phyloP scores from a whole-genome alignment of 305 asterid species.

The Fraxinus baroniana region DNA sequence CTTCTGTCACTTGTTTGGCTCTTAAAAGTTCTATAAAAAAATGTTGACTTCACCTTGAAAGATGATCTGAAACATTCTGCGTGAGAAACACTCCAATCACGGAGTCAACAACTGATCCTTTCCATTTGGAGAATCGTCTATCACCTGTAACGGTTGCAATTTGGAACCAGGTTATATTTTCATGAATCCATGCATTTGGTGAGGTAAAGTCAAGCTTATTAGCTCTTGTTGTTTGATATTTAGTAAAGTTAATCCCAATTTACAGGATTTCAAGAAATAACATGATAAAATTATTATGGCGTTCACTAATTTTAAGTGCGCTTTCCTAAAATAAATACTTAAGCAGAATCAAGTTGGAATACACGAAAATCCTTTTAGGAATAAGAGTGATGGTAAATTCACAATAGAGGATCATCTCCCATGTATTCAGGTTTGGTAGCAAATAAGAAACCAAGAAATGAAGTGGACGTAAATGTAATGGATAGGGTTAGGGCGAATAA shows the following conservation, averaged over 20 bases:
- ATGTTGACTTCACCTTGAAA: conserved; percentile 63
- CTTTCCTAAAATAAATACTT: conserved; percentile 11
- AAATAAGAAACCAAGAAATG: not conserved
- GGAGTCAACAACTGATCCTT: conserved; percentile 97
- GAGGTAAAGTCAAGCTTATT: conserved; percentile 17
- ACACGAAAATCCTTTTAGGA: not conserved
- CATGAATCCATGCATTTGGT: conserved; percentile 2
- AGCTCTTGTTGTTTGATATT: not conserved
- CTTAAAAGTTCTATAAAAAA: conserved; percentile 4
- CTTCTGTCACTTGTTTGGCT: conserved; percentile 14
- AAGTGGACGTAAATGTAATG: not conserved
- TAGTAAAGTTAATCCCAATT: not conserved
- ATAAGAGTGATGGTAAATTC: not conserved
- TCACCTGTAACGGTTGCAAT: conserved; percentile 57
- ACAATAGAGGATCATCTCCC: not conserved
- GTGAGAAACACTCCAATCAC: conserved; percentile 96
- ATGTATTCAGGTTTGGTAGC: not conserved
- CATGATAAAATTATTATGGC: conserved; percentile 8
- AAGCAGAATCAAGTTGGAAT: not conserved
- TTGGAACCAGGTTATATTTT: conserved; percentile 13
- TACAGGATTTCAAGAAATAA: conserved; percentile 8
- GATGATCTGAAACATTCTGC: conserved; percentile 95
- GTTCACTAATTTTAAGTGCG: conserved; percentile 19
- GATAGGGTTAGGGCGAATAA: not conserved
- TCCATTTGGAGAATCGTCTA: conserved; percentile 92